phyloP scores from a whole-genome alignment of 192 early-diverging fungal genomes.

The Mortierella claussenii region DNA sequence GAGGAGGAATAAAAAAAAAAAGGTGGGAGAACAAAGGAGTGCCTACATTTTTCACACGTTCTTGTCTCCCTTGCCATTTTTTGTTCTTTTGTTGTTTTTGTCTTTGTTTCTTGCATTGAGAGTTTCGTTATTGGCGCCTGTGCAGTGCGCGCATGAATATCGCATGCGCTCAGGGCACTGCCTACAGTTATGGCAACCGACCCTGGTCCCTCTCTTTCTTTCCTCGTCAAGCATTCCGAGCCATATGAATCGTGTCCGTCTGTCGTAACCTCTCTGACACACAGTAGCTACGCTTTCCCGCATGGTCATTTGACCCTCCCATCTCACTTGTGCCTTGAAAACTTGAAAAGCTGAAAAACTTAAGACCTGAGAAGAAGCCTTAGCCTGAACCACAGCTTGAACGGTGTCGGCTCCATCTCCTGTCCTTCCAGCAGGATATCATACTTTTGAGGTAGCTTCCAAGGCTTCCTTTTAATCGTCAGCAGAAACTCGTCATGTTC shows the following conservation, averaged over 20 bases:
- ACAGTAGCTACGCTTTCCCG: not conserved
- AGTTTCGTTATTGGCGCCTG: too few relatives aligned
- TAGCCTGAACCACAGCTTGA: slow-evolving; percentile 5
- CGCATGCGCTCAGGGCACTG: too few relatives aligned
- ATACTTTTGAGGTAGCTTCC: not conserved
- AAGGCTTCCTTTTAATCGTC: not conserved
- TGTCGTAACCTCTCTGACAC: too few relatives aligned
- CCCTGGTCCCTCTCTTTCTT: not conserved
- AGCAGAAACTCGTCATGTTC: slow-evolving; percentile 2
- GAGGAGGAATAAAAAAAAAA: not conserved
- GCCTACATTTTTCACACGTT: not conserved
- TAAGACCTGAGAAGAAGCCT: not conserved
- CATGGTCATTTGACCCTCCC: not conserved
- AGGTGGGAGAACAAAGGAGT: not conserved
- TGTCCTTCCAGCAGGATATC: not conserved
- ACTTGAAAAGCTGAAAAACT: too few relatives aligned
- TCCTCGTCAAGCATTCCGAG: not conserved
- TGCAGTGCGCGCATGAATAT: too few relatives aligned
- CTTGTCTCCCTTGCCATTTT: too few relatives aligned
- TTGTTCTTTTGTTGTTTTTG: too few relatives aligned
- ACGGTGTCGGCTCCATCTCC: not conserved
- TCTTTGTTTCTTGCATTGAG: too few relatives aligned
- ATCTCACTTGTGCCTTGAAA: too few relatives aligned
- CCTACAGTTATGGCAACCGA: too few relatives aligned
- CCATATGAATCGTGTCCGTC: too few relatives aligned